phyloP scores from a whole-genome alignment of 2,329 filamentous ascomycete genomes.

The Hypoxylon sp. region DNA sequence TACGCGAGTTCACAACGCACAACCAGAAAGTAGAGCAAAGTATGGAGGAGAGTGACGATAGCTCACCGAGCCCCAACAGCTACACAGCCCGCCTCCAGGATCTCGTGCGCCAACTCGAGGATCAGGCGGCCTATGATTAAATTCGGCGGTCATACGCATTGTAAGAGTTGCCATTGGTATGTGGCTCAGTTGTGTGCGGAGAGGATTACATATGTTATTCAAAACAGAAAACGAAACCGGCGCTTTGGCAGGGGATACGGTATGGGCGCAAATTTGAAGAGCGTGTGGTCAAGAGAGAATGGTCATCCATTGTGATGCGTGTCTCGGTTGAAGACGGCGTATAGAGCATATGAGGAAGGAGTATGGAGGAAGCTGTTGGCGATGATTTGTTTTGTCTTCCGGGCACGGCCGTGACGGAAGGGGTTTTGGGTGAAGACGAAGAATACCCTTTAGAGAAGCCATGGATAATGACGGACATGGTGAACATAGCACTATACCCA shows the following conservation, averaged over 20 bases:
- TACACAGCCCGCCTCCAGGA: conserved; percentile 51
- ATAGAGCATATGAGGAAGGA: conserved; percentile 4
- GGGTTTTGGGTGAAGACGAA: conserved; percentile 8
- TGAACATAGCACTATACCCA: conserved; percentile 3
- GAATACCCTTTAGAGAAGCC: conserved; percentile 19
- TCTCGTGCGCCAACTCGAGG: conserved; percentile 51
- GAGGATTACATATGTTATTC: conserved; percentile 16
- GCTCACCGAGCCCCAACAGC: conserved; percentile 42
- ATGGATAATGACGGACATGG: not conserved
- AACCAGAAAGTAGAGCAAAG: conserved; percentile 58
- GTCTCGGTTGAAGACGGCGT: not conserved
- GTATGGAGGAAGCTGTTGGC: conserved; percentile 2
- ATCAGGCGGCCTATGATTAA: conserved; percentile 40
- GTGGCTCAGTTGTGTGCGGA: not conserved
- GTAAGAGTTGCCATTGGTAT: conserved; percentile 1
- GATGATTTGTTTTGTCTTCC: conserved; percentile 20
- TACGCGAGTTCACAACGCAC: conserved; percentile 63
- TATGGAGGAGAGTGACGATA: conserved; percentile 46
- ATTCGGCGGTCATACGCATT: not conserved
- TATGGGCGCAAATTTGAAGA: not conserved
- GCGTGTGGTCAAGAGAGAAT: conserved; percentile 3
- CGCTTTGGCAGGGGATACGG: conserved; percentile 12
- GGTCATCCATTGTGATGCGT: conserved; percentile 9
- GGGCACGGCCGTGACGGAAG: conserved; percentile 11
- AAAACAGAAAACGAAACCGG: conserved; percentile 15